Evolutionary conservation across 2,329 filamentous ascomycete genomes (phyloP).

Genomic region (Apiospora aurea): DNA sequence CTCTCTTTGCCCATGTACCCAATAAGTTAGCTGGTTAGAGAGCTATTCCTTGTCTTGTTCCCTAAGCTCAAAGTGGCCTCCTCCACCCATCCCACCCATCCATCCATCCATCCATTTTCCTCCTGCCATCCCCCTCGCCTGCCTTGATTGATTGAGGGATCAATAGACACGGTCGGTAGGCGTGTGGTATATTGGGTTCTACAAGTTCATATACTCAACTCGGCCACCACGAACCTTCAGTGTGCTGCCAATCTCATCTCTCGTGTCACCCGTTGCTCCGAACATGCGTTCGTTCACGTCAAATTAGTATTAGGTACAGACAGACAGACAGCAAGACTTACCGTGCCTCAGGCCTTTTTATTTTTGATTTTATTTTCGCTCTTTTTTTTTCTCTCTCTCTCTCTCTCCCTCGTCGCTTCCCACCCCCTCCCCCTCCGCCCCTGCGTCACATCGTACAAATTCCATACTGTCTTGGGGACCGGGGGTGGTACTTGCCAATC

Average conservation of each 20-base stretch:
- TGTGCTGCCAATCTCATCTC: not conserved
- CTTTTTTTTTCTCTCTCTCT: too few species aligned
- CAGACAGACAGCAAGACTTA: constrained; percentile 8
- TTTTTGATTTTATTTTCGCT: not conserved
- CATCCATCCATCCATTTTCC: not conserved
- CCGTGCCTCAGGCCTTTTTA: not conserved
- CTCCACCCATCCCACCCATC: not conserved
- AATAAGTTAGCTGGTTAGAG: constrained; percentile 15
- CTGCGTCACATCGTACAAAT: constrained; percentile 27
- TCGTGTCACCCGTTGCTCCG: not conserved
- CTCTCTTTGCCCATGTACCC: not conserved
- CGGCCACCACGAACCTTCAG: constrained; percentile 7
- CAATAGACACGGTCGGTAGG: constrained; percentile 12
- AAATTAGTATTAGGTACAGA: not conserved
- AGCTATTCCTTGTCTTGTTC: not conserved
- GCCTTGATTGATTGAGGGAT: constrained; percentile 9
- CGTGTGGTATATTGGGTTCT: constrained; percentile 12
- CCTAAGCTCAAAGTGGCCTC: not conserved
- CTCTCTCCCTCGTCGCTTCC: not conserved
- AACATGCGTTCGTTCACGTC: too few species aligned
- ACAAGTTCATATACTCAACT: constrained; percentile 16
- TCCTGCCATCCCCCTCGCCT: not conserved
- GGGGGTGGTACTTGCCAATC: constrained; percentile 20
- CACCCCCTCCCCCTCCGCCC: not conserved
- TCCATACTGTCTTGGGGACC: constrained; percentile 22